phyloP scores from a whole-genome alignment of 1,139 yeast species.

The Suhomyces panamericanus region DNA sequence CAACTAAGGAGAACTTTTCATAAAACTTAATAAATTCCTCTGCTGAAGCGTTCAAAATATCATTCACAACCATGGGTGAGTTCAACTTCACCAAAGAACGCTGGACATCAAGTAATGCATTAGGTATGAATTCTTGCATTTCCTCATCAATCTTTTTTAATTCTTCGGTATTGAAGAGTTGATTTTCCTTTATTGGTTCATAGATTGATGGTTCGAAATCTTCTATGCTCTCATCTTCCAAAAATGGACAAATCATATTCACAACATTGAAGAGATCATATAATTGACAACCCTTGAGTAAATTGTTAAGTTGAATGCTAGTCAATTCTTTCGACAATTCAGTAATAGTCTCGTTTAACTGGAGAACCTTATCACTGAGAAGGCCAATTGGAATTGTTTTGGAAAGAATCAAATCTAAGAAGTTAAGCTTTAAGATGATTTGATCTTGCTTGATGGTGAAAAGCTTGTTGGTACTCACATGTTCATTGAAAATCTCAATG shows the following conservation, averaged over 20 bases:
- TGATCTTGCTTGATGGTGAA: conserved; percentile 33
- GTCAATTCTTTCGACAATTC: conserved; percentile 36
- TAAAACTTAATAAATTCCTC: conserved; percentile 54
- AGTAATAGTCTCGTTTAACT: conserved; percentile 38
- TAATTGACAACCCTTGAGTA: conserved; percentile 53
- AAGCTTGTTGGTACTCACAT: conserved; percentile 28
- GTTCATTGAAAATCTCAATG: conserved; percentile 41
- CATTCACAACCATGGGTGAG: conserved; percentile 62
- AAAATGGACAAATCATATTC: conserved; percentile 70
- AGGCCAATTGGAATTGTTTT: conserved; percentile 50
- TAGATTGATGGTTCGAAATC: conserved; percentile 57
- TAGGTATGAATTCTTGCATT: conserved; percentile 55
- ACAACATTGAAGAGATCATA: conserved; percentile 59
- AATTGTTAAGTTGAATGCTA: conserved; percentile 40
- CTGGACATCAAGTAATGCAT: conserved; percentile 62
- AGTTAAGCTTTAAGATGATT: conserved; percentile 54
- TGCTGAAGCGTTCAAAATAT: conserved; percentile 52
- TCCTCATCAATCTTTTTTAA: conserved; percentile 43
- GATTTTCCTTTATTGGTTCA: conserved; percentile 63
- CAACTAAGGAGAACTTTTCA: conserved; percentile 43
- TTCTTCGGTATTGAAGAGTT: conserved; percentile 49
- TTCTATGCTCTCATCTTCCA: conserved; percentile 34
- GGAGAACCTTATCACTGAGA: conserved; percentile 40
- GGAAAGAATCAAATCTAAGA: conserved; percentile 58
- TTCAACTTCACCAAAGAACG: conserved; percentile 56